Base-by-base conservation (phyloP, 2,329 filamentous ascomycete species). In the Zarea fungicola region DNA sequence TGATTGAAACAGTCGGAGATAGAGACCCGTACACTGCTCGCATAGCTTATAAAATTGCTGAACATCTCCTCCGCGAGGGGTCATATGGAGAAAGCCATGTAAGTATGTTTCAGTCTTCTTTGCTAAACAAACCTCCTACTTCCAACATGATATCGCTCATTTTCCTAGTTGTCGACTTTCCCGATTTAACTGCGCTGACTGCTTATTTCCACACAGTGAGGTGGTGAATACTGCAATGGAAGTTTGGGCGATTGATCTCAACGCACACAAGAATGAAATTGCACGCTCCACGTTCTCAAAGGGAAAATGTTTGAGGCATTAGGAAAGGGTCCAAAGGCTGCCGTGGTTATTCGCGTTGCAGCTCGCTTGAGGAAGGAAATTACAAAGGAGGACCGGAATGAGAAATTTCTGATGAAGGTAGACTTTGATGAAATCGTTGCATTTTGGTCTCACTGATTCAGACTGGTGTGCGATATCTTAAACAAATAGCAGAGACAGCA, bases 341-440 rank as follows among this genome's bases (percentile, higher is more conserved):
- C 51, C 28, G 16, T 19, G 9, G 41, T 44, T 36, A 32, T 45
- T 36, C 40, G 50, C n/a, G 29, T 44, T n/a, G 40, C 51, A 13
- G 26, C 23, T 22, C 2, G 29, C 5, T 35, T 42, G 39, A 39
- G 41, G 18, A 48, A 48, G 13, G 40, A 37, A 19, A 51, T 53
- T 13, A 46, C 48, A 7, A 36, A 34, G 21, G 37, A 53, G 22
- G 36, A 41, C 3, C 35, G 40, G 9, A 39, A 51, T 14, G 28
- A 32, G 6, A 28, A 40, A 10, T 42, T 14, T 14, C 25, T 53
- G n/a, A 28, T 35, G 23, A 36, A 10, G 28, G 40, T n/a, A 18
- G 51, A 53, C 26, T 53, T 51, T 44, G 48, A 53, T 32, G 13
- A 37, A 6, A 14, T 53, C 14, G 48, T 53, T 19, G 48, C 51